phyloP scores from a whole-genome alignment of 2,329 filamentous ascomycete species.

The Botrytis deweyae region DNA sequence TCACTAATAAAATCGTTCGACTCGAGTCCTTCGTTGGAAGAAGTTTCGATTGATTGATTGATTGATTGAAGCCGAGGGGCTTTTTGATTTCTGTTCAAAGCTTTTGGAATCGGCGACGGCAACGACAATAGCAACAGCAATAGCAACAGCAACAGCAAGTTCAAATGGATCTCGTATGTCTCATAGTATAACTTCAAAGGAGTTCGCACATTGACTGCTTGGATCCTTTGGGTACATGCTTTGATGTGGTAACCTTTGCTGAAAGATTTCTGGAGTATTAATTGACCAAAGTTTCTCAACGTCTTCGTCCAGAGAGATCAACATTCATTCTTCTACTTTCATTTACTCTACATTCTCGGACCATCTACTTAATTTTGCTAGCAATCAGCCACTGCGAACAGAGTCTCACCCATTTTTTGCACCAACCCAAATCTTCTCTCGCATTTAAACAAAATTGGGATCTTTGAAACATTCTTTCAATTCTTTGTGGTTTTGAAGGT shows the following conservation, averaged over 20 bases:
- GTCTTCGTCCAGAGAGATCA: slow-evolving; percentile 1
- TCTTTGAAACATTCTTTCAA: slow-evolving; percentile 30
- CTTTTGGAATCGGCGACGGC: neutral
- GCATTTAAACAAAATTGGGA: slow-evolving; percentile 20
- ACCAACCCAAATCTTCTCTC: neutral
- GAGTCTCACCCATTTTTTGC: slow-evolving; percentile 2
- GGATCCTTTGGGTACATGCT: neutral
- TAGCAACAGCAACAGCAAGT: neutral
- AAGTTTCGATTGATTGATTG: neutral
- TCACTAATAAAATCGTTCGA: neutral
- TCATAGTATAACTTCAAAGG: neutral
- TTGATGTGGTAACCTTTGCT: neutral
- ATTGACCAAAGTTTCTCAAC: neutral
- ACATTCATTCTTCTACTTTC: neutral
- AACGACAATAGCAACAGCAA: neutral
- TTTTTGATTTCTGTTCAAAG: neutral
- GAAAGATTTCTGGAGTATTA: neutral
- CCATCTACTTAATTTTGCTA: neutral
- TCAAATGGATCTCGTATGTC: slow-evolving; percentile 6
- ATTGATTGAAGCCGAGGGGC: neutral
- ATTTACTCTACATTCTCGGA: neutral
- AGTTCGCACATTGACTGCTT: slow-evolving; percentile 6
- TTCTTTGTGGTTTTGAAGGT: slow-evolving; percentile 27
- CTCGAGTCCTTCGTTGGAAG: neutral
- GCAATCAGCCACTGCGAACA: neutral